These are phyloP conservation scores for Cyclotella kingstonii DNA, from an alignment of 108 stramenopile genomes.

Conservation along the genomic window DNA sequence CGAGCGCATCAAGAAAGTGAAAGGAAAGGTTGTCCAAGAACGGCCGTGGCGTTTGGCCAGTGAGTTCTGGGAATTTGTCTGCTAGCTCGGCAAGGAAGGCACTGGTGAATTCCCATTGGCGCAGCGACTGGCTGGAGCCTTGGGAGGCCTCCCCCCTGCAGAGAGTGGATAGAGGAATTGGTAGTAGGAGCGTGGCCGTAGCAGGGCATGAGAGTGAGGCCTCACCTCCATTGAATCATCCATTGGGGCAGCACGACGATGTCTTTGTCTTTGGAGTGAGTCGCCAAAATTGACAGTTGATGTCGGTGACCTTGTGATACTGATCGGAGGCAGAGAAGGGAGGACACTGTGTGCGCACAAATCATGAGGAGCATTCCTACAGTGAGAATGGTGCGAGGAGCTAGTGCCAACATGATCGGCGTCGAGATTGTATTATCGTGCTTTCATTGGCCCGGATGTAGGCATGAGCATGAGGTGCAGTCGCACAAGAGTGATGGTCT, in stretches of 20 bases:
- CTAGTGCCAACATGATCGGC: too few relatives aligned
- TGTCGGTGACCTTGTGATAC: not conserved
- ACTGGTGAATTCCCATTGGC: constrained; percentile 42
- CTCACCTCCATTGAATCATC: constrained; percentile 39
- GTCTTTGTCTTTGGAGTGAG: not conserved
- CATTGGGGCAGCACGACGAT: not conserved
- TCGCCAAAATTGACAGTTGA: not conserved
- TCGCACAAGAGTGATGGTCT: too few relatives aligned
- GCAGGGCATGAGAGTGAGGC: not conserved
- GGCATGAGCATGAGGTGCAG: too few relatives aligned
- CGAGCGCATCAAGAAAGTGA: constrained; percentile 37
- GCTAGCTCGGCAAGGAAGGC: constrained; percentile 34
- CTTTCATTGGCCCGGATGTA: too few relatives aligned
- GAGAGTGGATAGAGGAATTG: not conserved
- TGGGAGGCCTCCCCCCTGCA: constrained; percentile 43
- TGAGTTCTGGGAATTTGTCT: constrained; percentile 3
- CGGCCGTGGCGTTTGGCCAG: not conserved
- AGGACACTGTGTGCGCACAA: too few relatives aligned
- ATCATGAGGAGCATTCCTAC: too few relatives aligned
- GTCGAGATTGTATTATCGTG: too few relatives aligned
- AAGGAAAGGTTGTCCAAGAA: constrained; percentile 23
- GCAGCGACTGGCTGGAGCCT: constrained; percentile 35
- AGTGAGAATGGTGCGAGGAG: too few relatives aligned
- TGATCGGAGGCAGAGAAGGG: too few relatives aligned
- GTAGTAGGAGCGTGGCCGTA: not conserved